These are phyloP conservation scores for Hanseniaspora gamundiae DNA, from an alignment of 1,139 yeast species.

Conservation along the genomic window DNA sequence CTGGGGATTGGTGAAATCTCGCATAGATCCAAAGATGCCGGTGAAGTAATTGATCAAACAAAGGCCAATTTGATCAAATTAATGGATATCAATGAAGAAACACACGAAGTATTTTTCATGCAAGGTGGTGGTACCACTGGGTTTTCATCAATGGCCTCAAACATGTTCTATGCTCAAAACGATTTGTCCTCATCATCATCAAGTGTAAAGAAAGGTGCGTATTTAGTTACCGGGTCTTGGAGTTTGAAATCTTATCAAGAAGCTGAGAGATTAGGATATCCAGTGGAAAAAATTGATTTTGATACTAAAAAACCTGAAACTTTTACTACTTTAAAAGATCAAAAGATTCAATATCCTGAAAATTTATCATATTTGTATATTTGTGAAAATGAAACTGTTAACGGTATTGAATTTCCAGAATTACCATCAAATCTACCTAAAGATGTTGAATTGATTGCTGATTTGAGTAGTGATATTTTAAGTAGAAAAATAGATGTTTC, in stretches of 20 bases:
- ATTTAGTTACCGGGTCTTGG: conserved; percentile 89
- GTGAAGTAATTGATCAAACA: conserved; percentile 62
- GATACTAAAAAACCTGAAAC: conserved; percentile 5
- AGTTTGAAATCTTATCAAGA: conserved; percentile 79
- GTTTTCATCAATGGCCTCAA: conserved; percentile 77
- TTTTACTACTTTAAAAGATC: conserved; percentile 37
- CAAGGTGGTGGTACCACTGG: conserved; percentile 99
- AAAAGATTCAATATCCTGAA: conserved; percentile 29
- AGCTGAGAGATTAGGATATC: conserved; percentile 72
- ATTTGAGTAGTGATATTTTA: conserved; percentile 85
- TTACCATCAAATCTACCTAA: conserved; percentile 46
- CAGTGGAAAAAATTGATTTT: conserved; percentile 49
- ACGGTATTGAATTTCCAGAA: conserved; percentile 79
- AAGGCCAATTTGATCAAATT: conserved; percentile 53
- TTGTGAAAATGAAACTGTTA: conserved; percentile 94
- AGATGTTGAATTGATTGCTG: conserved; percentile 74
- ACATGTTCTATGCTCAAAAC: conserved; percentile 65
- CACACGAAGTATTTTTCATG: conserved; percentile 85
- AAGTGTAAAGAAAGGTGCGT: conserved; percentile 59
- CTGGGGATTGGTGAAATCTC: conserved; percentile 93
- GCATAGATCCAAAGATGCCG: conserved; percentile 82
- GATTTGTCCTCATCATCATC: conserved; percentile 17
- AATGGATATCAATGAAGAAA: conserved; percentile 59
- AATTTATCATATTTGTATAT: conserved; percentile 74
- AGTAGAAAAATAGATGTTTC: conserved; percentile 72